Base-by-base conservation (phyloP, 163 green algal species). In the Volvox carteri region DNA sequence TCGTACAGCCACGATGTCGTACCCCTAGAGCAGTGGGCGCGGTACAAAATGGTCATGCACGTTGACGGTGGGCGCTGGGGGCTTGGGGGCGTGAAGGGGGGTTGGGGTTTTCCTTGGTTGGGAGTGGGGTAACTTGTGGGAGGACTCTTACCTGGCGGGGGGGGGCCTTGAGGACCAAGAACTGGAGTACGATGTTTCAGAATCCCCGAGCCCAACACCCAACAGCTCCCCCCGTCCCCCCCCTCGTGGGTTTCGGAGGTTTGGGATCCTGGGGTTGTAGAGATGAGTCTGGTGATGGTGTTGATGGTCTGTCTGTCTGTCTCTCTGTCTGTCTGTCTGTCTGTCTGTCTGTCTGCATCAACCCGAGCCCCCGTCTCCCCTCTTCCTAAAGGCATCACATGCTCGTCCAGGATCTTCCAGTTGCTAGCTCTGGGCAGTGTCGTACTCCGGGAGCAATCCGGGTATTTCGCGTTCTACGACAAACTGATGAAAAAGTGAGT, bases 371-470 rank as follows among this genome's bases (percentile, higher is more conserved):
- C n/a, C n/a, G n/a, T n/a, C n/a, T n/a, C n/a, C n/a, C n/a, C n/a
- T n/a, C n/a, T n/a, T n/a, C n/a, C n/a, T n/a, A n/a, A n/a, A 87
- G 81, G 81, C 81, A 87, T 87, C 81, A 44, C 41, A 8, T 87
- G 81, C 65, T 87, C 81, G 30, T 87, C 81, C 4, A 62, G 81
- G 8, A 2, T 87, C 1, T 54, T 23, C n/a, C 81, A 87, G 65
- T 33, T 87, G 65, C 65, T 87, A 35, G 23, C 81, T 0, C 65
- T 87, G 62, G 81, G 81, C 44, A 80, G 46, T 41, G 81, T 79
- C 19, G 81, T 87, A 8, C 46, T 87, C 7, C 35, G 81, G 8
- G 81, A 87, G 81, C 46, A 80, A 30, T 80, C 65, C 0, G 65
- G 65, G 1, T 87, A 87, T 46, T 58, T 60, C 1, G 62, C 33